phyloP scores from a whole-genome alignment of 176 grass and related monocot genomes.

The Carex myosuroides region DNA sequence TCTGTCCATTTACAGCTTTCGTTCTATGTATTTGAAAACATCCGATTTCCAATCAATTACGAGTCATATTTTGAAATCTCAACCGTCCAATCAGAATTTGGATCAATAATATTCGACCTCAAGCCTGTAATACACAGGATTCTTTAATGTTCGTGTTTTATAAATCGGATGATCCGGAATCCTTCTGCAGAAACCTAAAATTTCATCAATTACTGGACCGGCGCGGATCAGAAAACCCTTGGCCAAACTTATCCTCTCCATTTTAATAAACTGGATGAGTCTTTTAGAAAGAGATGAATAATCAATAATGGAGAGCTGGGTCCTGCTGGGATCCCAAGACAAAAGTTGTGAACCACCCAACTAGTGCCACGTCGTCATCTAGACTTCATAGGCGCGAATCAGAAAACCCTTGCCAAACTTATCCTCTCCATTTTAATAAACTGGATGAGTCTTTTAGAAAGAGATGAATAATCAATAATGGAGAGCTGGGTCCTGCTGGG shows the following conservation, averaged over 20 bases:
- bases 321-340: not conserved
- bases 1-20: not conserved
- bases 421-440: not conserved
- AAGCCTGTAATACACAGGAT: too few species aligned
- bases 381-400: too few species aligned
- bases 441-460: not conserved
- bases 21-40: too few species aligned
- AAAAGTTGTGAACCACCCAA: not conserved
- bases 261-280: not conserved
- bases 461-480: not conserved
- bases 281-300: not conserved
- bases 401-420: not conserved
- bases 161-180: too few species aligned
- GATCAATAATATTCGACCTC: too few species aligned
- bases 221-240: not conserved
- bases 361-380: not conserved
- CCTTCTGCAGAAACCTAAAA: too few species aligned
- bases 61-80: too few species aligned
- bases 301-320: not conserved
- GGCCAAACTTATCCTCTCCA: not conserved
- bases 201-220: too few species aligned
- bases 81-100: too few species aligned
- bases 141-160: too few species aligned
- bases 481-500: not conserved
- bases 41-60: not conserved